These are phyloP conservation scores for Cajanus cajan DNA, from an alignment of 306 rosid species.

Conservation along the genomic window DNA sequence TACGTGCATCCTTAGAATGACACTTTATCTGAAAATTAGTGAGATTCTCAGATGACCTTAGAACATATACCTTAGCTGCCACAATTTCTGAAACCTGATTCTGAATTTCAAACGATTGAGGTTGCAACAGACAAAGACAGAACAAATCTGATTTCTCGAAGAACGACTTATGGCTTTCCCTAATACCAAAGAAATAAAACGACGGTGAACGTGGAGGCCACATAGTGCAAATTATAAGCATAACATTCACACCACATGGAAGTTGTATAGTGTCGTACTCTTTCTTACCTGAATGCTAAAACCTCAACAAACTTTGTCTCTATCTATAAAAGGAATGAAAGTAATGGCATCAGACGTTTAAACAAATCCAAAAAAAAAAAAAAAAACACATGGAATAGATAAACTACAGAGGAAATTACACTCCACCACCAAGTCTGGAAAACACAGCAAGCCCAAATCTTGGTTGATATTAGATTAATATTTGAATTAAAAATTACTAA, in stretches of 20 bases:
- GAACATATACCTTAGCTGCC: constrained; percentile 59
- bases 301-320: constrained; percentile 76
- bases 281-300: constrained; percentile 73
- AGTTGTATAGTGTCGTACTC: constrained; percentile 24
- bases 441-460: background rate
- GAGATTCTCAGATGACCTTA: background rate
- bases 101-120: constrained; percentile 57
- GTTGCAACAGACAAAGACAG: constrained; percentile 71
- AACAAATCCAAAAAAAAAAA: constrained; percentile 4
- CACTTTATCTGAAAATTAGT: background rate
- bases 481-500: background rate
- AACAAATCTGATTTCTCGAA: constrained; percentile 70
- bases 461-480: background rate
- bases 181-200: constrained; percentile 39
- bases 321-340: constrained; percentile 48
- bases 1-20: background rate
- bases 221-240: background rate
- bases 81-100: constrained; percentile 60
- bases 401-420: background rate
- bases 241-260: background rate
- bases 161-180: constrained; percentile 81
- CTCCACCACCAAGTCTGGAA: background rate
- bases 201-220: background rate
- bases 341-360: constrained; percentile 18
- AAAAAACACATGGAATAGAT: background rate